Evolutionary conservation across 441 rosid genomes (phyloP), one percentile per base, ranked within the genome.

Genomic region (Flueggea neowawraea): DNA sequence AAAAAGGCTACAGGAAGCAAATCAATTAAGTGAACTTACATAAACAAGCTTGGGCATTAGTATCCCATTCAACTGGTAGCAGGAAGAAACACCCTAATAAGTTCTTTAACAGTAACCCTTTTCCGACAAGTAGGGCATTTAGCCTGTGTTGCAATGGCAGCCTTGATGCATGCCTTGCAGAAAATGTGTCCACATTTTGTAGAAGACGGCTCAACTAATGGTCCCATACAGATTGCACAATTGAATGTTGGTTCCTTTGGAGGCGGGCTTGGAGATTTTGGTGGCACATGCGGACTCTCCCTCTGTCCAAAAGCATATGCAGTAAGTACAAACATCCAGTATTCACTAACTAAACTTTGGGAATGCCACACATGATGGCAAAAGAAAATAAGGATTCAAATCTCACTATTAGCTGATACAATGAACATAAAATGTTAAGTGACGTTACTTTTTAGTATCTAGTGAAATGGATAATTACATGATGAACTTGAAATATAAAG

Each of bases 171-270:
- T n/a, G 12, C 41, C 75, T 80, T 84, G 69, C 99, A 95, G 81
- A 91, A 95, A 49, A 95, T 95, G 60, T 95, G 99, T 60, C 99
- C 99, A 62, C 99, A 95, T 74, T 81, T 91, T 28, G 99, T 95
- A 39, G 99, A 76, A 68, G 74, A 78, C 78, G 87, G 97, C 73
- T 88, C 88, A 0, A 67, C 84, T 56, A 95, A 70, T 57, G 91
- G 82, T 57, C 87, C 77, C 88, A 91, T 36, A 79, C 99, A 95
- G 59, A 95, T 88, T 52, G 99, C 97, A 66, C 99, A 95, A 54
- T 69, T 84, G 73, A 95, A 91, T 22, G 74, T 86, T 8, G 85
- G 88, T 67, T 88, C 95, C 75, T 80, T 84, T 10, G 67, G 76
- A 17, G 94, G 83, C 43, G 71, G 80, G 1, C 74, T 80, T 0